Evolutionary conservation across 805 yeast species (phyloP).

Genomic region (Pichia nakasei): DNA sequence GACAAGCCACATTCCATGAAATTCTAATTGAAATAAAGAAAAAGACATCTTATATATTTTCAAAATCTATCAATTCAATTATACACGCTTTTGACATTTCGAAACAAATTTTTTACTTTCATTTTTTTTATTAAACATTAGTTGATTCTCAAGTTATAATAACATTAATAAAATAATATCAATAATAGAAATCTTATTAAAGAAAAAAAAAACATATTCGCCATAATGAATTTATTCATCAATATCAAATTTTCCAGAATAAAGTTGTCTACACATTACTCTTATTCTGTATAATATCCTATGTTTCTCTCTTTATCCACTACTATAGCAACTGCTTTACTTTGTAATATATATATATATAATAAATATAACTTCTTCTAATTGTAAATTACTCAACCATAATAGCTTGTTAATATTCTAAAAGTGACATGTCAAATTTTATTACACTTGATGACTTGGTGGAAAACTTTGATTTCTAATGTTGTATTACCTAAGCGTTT

Average conservation of each 20-base stretch:
- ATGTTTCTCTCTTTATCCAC: neutral
- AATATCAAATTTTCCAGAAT: conserved; percentile 3
- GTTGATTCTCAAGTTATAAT: neutral
- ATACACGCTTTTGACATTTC: too few relatives aligned
- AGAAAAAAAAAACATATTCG: neutral
- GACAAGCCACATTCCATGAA: conserved; percentile 98
- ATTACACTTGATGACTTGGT: too few relatives aligned
- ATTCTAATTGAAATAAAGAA: conserved; percentile 48
- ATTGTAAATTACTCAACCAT: too few relatives aligned
- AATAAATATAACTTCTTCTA: neutral
- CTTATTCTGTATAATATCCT: too few relatives aligned
- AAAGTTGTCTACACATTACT: too few relatives aligned
- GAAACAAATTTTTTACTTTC: neutral
- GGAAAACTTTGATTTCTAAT: too few relatives aligned
- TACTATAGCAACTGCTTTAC: neutral
- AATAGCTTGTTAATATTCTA: too few relatives aligned
- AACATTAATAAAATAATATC: too few relatives aligned
- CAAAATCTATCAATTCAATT: neutral
- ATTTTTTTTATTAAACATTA: too few relatives aligned
- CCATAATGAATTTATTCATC: neutral
- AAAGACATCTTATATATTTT: too few relatives aligned
- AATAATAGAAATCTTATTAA: neutral
- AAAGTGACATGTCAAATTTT: too few relatives aligned
- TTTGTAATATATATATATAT: conserved; percentile 5
- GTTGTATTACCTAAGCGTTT: too few relatives aligned